phyloP scores from a whole-genome alignment of 1,284 basidiomycete genomes.

The Malassezia caprae region DNA sequence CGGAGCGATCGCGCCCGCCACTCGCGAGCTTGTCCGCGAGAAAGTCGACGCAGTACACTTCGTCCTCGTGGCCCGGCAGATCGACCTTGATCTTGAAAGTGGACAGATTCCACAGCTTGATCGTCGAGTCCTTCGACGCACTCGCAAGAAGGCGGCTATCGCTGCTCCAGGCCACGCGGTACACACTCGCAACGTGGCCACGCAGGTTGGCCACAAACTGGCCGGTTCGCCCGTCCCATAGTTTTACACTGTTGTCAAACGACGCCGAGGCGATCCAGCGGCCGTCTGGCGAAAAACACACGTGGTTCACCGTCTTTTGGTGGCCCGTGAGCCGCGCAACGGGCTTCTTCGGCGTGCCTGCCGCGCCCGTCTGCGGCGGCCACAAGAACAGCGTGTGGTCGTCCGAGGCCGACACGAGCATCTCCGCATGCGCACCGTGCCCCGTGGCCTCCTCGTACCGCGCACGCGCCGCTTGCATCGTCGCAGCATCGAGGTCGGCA shows the following conservation, averaged over 20 bases:
- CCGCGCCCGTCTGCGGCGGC: slow-evolving; percentile 35
- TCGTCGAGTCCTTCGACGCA: slow-evolving; percentile 86
- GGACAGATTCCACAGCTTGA: slow-evolving; percentile 51
- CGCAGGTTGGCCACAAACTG: slow-evolving; percentile 65
- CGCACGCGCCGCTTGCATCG: slow-evolving; percentile 46
- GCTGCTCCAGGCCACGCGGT: slow-evolving; percentile 85
- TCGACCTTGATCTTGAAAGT: slow-evolving; percentile 73
- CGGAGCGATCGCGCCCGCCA: slow-evolving; percentile 62
- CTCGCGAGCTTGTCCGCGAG: slow-evolving; percentile 88
- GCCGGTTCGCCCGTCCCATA: slow-evolving; percentile 74
- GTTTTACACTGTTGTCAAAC: slow-evolving; percentile 80
- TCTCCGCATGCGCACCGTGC: slow-evolving; percentile 59
- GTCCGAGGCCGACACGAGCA: slow-evolving; percentile 77
- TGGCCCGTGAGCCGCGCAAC: slow-evolving; percentile 81
- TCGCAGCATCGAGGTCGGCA: slow-evolving; percentile 14
- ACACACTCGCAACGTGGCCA: slow-evolving; percentile 88
- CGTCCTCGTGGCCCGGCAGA: slow-evolving; percentile 89
- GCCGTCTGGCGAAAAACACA: slow-evolving; percentile 89
- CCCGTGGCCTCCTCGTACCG: slow-evolving; percentile 65
- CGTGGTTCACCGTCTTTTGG: slow-evolving; percentile 89
- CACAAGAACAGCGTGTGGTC: slow-evolving; percentile 61
- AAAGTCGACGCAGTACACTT: slow-evolving; percentile 80
- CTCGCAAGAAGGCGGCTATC: slow-evolving; percentile 84
- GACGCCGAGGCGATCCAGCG: slow-evolving; percentile 79
- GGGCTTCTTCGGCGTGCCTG: slow-evolving; percentile 68